These are phyloP conservation scores for Cryptosporidium xiaoi DNA, from an alignment of 169 alveolate species.

Conservation along the genomic window DNA sequence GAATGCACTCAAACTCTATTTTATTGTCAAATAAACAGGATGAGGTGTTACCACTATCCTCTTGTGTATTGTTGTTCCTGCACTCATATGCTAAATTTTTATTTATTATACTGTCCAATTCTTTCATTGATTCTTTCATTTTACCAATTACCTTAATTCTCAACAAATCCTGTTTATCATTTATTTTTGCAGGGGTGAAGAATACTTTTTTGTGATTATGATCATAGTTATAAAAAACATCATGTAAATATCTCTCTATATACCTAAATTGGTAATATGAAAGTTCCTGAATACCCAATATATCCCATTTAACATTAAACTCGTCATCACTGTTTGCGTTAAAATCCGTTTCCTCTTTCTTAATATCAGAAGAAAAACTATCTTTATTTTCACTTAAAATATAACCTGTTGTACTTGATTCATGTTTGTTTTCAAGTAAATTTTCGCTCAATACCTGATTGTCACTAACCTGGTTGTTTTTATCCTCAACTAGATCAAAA, in stretches of 20 bases:
- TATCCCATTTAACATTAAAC: constrained; percentile 45
- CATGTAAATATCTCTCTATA: constrained; percentile 35
- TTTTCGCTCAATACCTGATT: too few relatives aligned
- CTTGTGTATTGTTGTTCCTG: too few relatives aligned
- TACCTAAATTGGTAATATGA: constrained; percentile 55
- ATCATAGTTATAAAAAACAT: constrained; percentile 57
- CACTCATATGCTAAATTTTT: too few relatives aligned
- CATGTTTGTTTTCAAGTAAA: background rate
- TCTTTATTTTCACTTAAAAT: background rate
- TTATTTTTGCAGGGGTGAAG: constrained; percentile 45
- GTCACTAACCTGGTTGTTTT: background rate
- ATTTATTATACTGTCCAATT: background rate
- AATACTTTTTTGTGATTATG: constrained; percentile 56
- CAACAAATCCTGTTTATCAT: constrained; percentile 10
- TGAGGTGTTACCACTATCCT: too few relatives aligned
- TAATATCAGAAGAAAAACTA: background rate
- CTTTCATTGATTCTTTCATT: background rate
- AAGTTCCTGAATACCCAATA: background rate
- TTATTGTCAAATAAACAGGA: background rate
- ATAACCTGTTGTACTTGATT: background rate
- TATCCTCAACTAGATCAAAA: background rate
- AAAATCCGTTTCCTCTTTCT: background rate
- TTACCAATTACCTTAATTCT: constrained; percentile 12
- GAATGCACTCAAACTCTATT: background rate
- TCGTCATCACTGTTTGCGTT: background rate